Base-by-base conservation (phyloP, 2,329 filamentous ascomycete genomes). In the Venturiaceae sp. region DNA sequence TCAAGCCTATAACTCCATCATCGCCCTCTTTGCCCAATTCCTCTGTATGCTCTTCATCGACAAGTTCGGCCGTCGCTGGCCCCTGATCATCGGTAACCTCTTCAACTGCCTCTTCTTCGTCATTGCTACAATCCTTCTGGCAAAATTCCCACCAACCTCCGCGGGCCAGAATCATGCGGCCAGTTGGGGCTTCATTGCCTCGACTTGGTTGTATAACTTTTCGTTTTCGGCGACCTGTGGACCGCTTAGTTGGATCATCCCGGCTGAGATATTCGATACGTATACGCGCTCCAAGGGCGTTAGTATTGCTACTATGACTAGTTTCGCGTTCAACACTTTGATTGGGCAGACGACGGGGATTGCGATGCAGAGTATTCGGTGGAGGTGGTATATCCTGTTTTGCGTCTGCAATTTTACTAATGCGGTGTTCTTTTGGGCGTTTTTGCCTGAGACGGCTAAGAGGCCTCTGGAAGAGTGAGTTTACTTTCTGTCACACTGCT, bases 271-370 rank as follows among this genome's bases (percentile, higher is more conserved):
- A 41, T 91, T 91, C 72, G 87, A 91, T 70, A 91, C 85, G 2
- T 82, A 84, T 61, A 91, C 87, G 0, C 80, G 88, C 39, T 79
- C 83, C 57, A 89, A 89, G 74, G 87, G 86, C 64, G 87, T 91
- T 1, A 85, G 84, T 1, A 83, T 90, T 62, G 86, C 86, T 0
- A 87, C 84, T 5, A 89, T 90, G 86, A 78, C 75, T 0, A 83
- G 79, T 11, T 90, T 87, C 69, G 86, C 86, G 1, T 90, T 88
- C 75, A 89, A 88, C 72, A 88, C 86, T 32, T 83, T 89, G 80
- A 88, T 89, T 58, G 85, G 84, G 1, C 83, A 87, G 68, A 79
- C 85, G 9, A 88, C 85, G 0, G 80, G 80, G 2, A 81, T 83
- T 46, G 83, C 82, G 1, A 80, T 86, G 70, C 69, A 71, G 3